Percentiles rank a stretch among this genome's conserved stretches.
Conservation (phyloP, 306 rosid genomes). For the Prosopis cineraria region DNA sequence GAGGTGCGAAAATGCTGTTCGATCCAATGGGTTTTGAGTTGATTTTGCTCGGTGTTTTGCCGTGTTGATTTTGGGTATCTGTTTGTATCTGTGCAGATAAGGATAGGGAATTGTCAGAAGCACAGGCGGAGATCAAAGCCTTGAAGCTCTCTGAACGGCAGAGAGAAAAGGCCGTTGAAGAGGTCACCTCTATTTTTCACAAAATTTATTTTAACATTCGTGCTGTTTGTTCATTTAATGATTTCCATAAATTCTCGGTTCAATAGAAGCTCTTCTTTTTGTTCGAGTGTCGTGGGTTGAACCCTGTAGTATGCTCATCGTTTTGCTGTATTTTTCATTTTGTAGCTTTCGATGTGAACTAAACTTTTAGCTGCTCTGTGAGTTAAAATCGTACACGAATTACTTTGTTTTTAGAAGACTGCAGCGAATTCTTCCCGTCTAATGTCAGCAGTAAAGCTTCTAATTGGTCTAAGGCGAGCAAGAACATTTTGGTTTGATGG, state of each 20-base stretch:
- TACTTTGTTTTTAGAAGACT: background rate
- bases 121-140: slow-evolving; percentile 97
- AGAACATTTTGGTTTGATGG: background rate
- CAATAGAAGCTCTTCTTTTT: background rate
- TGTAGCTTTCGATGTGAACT: background rate
- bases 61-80: slow-evolving; percentile 26
- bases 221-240: background rate
- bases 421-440: background rate
- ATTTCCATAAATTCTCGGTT: background rate
- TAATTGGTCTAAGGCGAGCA: background rate
- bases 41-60: slow-evolving; percentile 37
- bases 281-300: background rate
- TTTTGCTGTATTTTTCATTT: too few species aligned
- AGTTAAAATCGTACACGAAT: background rate
- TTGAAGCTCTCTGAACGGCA: slow-evolving; percentile 85
- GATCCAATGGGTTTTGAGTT: slow-evolving; percentile 62
- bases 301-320: background rate
- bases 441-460: background rate
- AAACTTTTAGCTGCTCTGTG: background rate
- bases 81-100: slow-evolving; percentile 67
- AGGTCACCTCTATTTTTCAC: slow-evolving; percentile 54
- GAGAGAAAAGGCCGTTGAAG: slow-evolving; percentile 97
- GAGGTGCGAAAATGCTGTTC: slow-evolving; percentile 88
- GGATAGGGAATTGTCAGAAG: slow-evolving; percentile 91
- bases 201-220: background rate